Evolutionary conservation across 192 early-diverging fungal genomes (phyloP).

Genomic region (Coemansia brasiliensis): DNA sequence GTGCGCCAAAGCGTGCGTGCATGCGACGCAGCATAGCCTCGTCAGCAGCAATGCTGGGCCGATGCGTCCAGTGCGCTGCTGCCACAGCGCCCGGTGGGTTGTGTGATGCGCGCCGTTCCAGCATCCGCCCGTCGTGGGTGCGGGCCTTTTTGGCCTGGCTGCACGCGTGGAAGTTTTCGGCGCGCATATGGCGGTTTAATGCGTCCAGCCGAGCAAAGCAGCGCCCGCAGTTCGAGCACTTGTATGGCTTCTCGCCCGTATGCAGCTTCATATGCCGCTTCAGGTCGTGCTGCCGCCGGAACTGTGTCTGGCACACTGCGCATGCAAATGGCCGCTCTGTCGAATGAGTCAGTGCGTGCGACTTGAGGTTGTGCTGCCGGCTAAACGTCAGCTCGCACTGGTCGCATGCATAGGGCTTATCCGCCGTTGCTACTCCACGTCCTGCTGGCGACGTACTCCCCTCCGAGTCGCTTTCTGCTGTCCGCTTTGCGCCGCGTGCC

Average conservation of each 20-base stretch:
- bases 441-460: constrained; percentile 5
- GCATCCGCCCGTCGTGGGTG: constrained; percentile 18
- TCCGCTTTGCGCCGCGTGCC: constrained; percentile 6
- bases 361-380: constrained; percentile 74
- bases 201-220: constrained; percentile 83
- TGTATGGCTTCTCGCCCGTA: constrained; percentile 74
- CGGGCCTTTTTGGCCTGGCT: constrained; percentile 58
- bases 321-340: constrained; percentile 71
- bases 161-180: constrained; percentile 60
- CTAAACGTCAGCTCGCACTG: constrained; percentile 71
- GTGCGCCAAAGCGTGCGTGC: constrained; percentile 50
- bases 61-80: constrained; percentile 40
- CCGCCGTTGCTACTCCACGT: constrained; percentile 33
- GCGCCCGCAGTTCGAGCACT: constrained; percentile 72
- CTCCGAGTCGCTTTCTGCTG: constrained; percentile 24
- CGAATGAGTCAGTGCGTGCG: constrained; percentile 74
- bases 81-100: constrained; percentile 18
- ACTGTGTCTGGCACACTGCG: constrained; percentile 70
- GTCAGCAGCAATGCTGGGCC: constrained; percentile 55
- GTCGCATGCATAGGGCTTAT: constrained; percentile 58
- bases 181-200: constrained; percentile 69
- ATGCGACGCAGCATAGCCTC: constrained; percentile 54
- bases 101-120: constrained; percentile 37
- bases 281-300: constrained; percentile 89
- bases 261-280: constrained; percentile 84